Evolutionary conservation across 2,329 filamentous ascomycete genomes (phyloP).

Genomic region (Dothiorella sarmentorum): DNA sequence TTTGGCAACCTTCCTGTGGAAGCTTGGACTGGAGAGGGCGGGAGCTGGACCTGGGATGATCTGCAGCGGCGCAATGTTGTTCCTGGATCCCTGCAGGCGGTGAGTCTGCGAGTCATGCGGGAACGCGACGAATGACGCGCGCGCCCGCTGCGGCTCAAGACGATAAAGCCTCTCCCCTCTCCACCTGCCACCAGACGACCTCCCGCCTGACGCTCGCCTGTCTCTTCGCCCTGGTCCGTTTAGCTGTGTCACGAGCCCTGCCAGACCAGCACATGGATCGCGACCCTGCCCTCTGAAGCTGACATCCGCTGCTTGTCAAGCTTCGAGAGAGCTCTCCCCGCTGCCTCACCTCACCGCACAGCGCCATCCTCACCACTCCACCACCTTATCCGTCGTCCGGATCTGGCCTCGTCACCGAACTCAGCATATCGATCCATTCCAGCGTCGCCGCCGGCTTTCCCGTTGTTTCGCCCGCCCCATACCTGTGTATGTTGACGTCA

Average conservation of each 20-base stretch:
- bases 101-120: neutral
- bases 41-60: too few relatives aligned
- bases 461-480: neutral
- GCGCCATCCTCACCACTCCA: neutral
- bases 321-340: neutral
- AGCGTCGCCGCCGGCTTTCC: neutral
- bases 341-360: neutral
- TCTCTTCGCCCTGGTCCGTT: neutral
- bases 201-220: conserved; percentile 1
- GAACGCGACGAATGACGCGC: conserved; percentile 13
- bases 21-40: too few relatives aligned
- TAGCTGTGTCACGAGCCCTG: conserved; percentile 1
- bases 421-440: neutral
- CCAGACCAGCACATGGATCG: neutral
- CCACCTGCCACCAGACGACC: neutral
- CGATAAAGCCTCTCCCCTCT: neutral
- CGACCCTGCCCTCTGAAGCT: too few relatives aligned
- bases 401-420: too few relatives aligned
- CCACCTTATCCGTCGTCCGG: neutral
- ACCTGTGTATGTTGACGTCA: neutral
- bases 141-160: neutral
- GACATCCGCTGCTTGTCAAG: too few relatives aligned
- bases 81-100: neutral
- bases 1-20: too few relatives aligned
- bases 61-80: neutral